phyloP scores from a whole-genome alignment of 1,139 yeast species.

The Pichia sp. region DNA sequence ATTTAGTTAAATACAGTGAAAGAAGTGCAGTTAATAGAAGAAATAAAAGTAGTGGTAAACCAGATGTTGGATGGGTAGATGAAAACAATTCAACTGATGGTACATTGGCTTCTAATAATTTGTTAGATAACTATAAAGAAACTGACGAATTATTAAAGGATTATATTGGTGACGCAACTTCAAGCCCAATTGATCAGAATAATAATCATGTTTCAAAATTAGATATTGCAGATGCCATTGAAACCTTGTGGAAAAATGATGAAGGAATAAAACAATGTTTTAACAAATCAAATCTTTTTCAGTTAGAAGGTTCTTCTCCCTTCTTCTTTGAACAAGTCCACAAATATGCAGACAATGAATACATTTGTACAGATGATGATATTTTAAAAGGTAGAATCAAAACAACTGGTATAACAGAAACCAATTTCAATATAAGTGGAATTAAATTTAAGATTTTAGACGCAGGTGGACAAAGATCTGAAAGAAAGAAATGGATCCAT shows the following conservation, averaged over 20 bases:
- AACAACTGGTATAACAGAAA: slow-evolving; percentile 93
- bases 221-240: slow-evolving; percentile 64
- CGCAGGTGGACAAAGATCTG: slow-evolving; percentile 97
- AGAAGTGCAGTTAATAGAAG: slow-evolving; percentile 44
- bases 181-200: slow-evolving; percentile 1
- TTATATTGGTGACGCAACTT: slow-evolving; percentile 10
- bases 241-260: slow-evolving; percentile 61
- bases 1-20: slow-evolving; percentile 57
- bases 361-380: slow-evolving; percentile 72
- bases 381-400: slow-evolving; percentile 86
- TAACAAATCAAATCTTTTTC: slow-evolving; percentile 66
- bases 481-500: slow-evolving; percentile 93
- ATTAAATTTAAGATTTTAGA: slow-evolving; percentile 73
- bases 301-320: slow-evolving; percentile 71
- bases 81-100: slow-evolving; percentile 10
- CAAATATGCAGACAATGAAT: slow-evolving; percentile 57
- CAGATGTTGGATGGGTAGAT: slow-evolving; percentile 40
- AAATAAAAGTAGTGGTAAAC: slow-evolving; percentile 49
- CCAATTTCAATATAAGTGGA: slow-evolving; percentile 63
- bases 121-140: slow-evolving; percentile 14
- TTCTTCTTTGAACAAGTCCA: slow-evolving; percentile 68
- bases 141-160: slow-evolving; percentile 20
- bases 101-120: slow-evolving; percentile 3
- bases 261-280: slow-evolving; percentile 58
- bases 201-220: slow-evolving; percentile 23